Base-by-base conservation (phyloP, 352 stramenopile species). In the Phytophthora rubi region DNA sequence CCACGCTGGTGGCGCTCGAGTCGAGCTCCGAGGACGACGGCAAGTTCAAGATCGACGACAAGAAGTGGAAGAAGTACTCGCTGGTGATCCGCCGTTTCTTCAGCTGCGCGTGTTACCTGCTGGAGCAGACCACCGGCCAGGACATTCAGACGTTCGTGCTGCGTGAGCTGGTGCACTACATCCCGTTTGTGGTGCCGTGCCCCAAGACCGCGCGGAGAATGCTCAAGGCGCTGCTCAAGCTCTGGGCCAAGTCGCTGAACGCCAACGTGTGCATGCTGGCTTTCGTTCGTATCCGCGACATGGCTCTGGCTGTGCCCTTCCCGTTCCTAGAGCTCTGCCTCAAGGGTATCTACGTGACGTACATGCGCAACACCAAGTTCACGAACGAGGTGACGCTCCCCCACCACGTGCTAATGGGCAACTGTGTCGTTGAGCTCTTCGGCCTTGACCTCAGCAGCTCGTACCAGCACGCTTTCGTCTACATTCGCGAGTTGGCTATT, bases 401-500 rank as follows among this genome's bases (percentile, higher is more conserved):
- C 42, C 89, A 94, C 73, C 86, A 94, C 70, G 82, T 94, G 10
- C 64, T 99, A 62, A 96, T 99, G 81, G 95, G 93, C 51, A 99
- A 99, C 75, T 99, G 97, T 78, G 83, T 99, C 15, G 97, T 99
- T n/a, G 97, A 99, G 74, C 84, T 99, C 18, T 99, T 99, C 69
- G 91, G 92, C 15, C 73, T 99, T 16, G 97, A 99, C 77, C 85
- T 98, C 51, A 91, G 93, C 18, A 98, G 92, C 62, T 97, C 97
- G 48, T 99, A 99, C 86, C 97, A 99, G 78, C 97, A 99, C 81
- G 97, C 97, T 18, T 99, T 99, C 76, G 89, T 99, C 30, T 99
- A 99, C 83, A 98, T 99, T 58, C 93, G 98, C 32, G 96, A 99
- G 76, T 80, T 99, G 54, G 97, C 97, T n/a, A 94, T 99, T 59